Evolutionary conservation across 352 stramenopile species (phyloP).

Genomic region (Globisporangium polare): DNA sequence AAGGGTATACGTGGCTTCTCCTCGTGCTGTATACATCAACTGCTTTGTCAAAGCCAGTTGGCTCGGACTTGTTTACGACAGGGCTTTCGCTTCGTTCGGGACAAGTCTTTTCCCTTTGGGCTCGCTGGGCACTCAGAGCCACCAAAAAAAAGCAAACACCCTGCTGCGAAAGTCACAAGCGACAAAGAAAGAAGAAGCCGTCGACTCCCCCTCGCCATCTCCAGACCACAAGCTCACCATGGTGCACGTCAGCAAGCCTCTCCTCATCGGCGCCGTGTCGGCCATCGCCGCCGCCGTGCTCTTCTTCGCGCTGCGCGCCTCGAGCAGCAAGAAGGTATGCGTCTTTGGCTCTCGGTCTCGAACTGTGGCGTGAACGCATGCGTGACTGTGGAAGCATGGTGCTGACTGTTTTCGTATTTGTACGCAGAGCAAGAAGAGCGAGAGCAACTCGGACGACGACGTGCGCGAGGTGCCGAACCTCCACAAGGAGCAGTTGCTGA

Average conservation of each 20-base stretch:
- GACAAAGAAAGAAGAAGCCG: constrained; percentile 10
- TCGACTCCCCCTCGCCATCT: not conserved
- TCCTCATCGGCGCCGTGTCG: constrained; percentile 72
- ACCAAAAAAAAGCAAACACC: constrained; percentile 3
- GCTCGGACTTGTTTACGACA: not conserved
- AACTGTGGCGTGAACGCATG: not conserved
- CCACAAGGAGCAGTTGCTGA: constrained; percentile 85
- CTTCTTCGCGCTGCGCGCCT: constrained; percentile 46
- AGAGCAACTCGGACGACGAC: constrained; percentile 45
- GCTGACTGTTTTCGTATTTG: not conserved
- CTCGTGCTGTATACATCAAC: too few relatives aligned
- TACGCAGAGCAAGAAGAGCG: constrained; percentile 46
- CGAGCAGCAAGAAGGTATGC: constrained; percentile 27
- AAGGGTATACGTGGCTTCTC: too few relatives aligned
- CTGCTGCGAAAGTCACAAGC: not conserved
- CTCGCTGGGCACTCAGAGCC: constrained; percentile 5
- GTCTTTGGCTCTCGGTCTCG: too few relatives aligned
- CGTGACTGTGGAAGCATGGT: constrained; percentile 4
- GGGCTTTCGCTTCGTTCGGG: not conserved
- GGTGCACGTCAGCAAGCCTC: constrained; percentile 77
- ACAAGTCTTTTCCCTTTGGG: not conserved
- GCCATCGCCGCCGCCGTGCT: constrained; percentile 52
- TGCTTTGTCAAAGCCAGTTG: not conserved
- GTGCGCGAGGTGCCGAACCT: constrained; percentile 79
- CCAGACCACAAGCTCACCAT: constrained; percentile 24